Base-by-base conservation (phyloP, 2,329 filamentous ascomycete genomes). In the Esteya vermicola region DNA sequence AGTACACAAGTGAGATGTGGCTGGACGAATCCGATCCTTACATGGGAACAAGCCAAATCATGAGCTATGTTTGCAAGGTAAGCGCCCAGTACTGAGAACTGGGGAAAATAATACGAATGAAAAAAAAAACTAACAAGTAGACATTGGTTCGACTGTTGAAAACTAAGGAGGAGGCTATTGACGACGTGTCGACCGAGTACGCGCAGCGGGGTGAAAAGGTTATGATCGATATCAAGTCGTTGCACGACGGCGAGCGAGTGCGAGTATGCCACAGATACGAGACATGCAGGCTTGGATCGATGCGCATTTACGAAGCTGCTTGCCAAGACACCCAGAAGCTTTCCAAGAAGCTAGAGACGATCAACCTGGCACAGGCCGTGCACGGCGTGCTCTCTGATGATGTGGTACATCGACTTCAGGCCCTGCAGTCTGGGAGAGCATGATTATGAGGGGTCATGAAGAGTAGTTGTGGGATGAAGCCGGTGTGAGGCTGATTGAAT, bases 61-160 rank as follows among this genome's bases (percentile, higher is more conserved):
- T 48, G 47, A 19, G 47, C 23, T 47, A 48, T 12, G 43, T 48
- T 3, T 48, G 47, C 40, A 45, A 44, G 21, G 46, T 46, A 21
- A 37, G 40, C 25, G n/a, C n/a, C n/a, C 2, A n/a, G 8, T 7
- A 19, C 14, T 4, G 2, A 6, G 8, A 16, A 14, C 30, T 23
- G 14, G 3, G n/a, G 10, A 22, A 5, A 16, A 18, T 6, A 3
- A 19, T 3, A 3, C 8, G 1, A 10, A 5, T n/a, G 18, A n/a
- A 35, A 14, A 7, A 2, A 35, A 12, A 13, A 9, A n/a, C 13
- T n/a, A n/a, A n/a, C n/a, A n/a, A n/a, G 16, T 23, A 46, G 45
- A 44, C 47, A 1, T 19, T 48, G 6, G 33, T 48, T 9, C 45
- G 47, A 2, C 45, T 45, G 13, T 42, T 48, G 31, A 48, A 48